Evolutionary conservation across 2,329 filamentous ascomycete species (phyloP).

Genomic region (Trematosphaeria pertusa): DNA sequence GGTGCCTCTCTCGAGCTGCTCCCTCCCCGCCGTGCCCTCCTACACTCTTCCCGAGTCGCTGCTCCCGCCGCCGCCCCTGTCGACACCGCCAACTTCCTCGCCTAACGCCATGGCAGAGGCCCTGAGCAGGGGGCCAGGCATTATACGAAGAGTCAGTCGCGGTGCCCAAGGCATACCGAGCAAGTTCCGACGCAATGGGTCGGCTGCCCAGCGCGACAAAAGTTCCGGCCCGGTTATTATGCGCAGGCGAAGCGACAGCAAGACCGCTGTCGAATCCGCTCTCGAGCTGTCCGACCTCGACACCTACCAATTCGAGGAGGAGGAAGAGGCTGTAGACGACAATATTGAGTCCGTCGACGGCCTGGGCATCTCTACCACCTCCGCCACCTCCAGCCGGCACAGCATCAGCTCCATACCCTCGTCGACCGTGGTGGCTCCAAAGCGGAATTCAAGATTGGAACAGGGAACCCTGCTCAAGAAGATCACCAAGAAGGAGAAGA

Average conservation of each 20-base stretch:
- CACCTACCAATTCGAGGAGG: conserved; percentile 62
- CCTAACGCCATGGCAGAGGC: conserved; percentile 69
- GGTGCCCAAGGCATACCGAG: conserved; percentile 74
- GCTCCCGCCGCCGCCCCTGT: conserved; percentile 61
- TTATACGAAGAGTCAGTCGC: conserved; percentile 87
- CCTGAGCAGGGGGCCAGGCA: conserved; percentile 65
- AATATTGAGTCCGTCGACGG: conserved; percentile 49
- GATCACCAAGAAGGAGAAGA: conserved; percentile 81
- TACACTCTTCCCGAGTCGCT: conserved; percentile 79
- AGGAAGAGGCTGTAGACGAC: conserved; percentile 57
- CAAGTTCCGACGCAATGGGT: conserved; percentile 78
- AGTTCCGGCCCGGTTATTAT: conserved; percentile 90
- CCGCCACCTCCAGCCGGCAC: conserved; percentile 29
- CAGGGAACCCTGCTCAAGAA: conserved; percentile 81
- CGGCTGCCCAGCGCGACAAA: conserved; percentile 76
- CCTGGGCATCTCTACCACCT: conserved; percentile 45
- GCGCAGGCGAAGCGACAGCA: conserved; percentile 88
- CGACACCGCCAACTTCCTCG: conserved; percentile 47
- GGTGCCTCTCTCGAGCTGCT: conserved; percentile 62
- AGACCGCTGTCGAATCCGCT: conserved; percentile 64
- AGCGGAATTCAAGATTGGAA: conserved; percentile 77
- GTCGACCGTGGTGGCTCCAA: conserved; percentile 65
- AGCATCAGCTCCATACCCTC: conserved; percentile 50
- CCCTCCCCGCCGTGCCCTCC: conserved; percentile 52
- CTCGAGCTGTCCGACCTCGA: conserved; percentile 59